Conservation (phyloP, 176 grass and related monocot species). For the Triticum monococcum region DNA sequence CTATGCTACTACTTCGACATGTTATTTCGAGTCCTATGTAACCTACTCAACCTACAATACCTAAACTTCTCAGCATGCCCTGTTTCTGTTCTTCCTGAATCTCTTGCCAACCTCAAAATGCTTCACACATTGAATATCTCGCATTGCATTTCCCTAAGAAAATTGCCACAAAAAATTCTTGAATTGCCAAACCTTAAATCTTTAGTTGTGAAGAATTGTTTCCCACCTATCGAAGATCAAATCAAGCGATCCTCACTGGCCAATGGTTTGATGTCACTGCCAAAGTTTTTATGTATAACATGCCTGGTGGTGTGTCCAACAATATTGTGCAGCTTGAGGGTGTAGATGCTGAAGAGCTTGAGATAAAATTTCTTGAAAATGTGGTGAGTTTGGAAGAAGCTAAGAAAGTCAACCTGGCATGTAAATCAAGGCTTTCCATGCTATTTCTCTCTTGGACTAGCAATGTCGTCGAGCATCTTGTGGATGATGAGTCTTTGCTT, state of each 20-base stretch:
- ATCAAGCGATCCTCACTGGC: not conserved
- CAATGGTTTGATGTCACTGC: not conserved
- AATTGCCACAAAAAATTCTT: not conserved
- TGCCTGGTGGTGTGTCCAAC: not conserved
- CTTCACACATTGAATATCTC: not conserved
- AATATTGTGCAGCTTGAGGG: constrained; percentile 1
- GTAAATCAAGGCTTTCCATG: constrained; percentile 10
- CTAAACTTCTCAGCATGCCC: not conserved
- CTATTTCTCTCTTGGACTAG: not conserved
- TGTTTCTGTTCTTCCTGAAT: constrained; percentile 6
- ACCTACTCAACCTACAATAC: not conserved
- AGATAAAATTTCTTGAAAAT: constrained; percentile 6
- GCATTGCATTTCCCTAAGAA: not conserved
- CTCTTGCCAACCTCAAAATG: constrained; percentile 3
- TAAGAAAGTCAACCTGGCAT: constrained; percentile 2
- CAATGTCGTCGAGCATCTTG: not conserved
- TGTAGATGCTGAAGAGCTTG: not conserved
- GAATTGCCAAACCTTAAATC: constrained; percentile 2
- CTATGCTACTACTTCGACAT: not conserved
- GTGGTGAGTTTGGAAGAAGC: not conserved
- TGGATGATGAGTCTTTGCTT: constrained; percentile 10
- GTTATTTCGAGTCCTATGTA: constrained; percentile 4
- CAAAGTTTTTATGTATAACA: not conserved
- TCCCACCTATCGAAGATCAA: not conserved
- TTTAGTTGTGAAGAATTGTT: constrained; percentile 2